Percentiles rank a stretch among this genome's conserved stretches.
phyloP scores from a whole-genome alignment of 306 rosid genomes.

The Lathyrus sativus region DNA sequence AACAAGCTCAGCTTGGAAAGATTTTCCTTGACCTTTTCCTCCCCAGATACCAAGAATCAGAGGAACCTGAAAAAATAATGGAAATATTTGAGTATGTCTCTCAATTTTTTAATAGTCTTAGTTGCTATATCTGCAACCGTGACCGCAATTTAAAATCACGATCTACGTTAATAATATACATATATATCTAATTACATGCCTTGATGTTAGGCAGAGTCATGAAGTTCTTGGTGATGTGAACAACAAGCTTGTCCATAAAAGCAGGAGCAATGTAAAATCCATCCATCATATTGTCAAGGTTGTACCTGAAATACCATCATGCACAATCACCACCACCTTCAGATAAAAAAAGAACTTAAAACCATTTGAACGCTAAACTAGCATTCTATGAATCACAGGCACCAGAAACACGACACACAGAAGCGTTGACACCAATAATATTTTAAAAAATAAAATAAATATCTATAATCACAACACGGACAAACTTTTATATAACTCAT shows the following conservation, averaged over 20 bases:
- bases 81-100: constrained; percentile 5
- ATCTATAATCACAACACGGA: too few species aligned
- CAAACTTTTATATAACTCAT: background rate
- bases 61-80: constrained; percentile 62
- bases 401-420: too few species aligned
- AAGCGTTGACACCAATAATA: too few species aligned
- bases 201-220: constrained; percentile 89
- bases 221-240: constrained; percentile 94
- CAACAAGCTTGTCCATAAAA: constrained; percentile 98
- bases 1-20: constrained; percentile 97
- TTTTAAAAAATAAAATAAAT: too few species aligned
- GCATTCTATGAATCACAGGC: too few species aligned
- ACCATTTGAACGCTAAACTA: background rate
- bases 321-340: background rate
- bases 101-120: background rate
- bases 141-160: background rate
- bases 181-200: constrained; percentile 41
- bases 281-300: constrained; percentile 69
- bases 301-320: constrained; percentile 52
- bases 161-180: background rate
- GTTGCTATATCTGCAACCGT: background rate
- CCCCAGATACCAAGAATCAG: constrained; percentile 99
- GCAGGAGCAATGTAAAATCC: constrained; percentile 96
- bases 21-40: constrained; percentile 99
- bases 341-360: background rate